A percentile compares a stretch with the other conserved stretches of the same genome.
Evolutionary conservation across 1,139 yeast species (phyloP).

Genomic region (Saccharomyces hybrid): DNA sequence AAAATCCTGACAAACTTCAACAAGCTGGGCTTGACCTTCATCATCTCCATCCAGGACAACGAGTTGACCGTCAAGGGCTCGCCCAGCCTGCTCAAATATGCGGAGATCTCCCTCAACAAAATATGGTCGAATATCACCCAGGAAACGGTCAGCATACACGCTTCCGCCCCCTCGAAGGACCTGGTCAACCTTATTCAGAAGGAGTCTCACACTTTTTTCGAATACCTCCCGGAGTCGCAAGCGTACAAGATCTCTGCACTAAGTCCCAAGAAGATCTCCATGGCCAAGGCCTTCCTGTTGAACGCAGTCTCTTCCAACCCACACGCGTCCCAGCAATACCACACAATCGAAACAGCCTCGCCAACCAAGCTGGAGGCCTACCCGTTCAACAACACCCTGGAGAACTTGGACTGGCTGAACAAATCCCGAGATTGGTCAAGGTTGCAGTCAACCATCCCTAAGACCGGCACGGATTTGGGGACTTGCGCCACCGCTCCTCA

Average conservation of each 20-base stretch:
- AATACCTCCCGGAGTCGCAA: conserved; percentile 5
- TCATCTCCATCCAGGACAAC: conserved; percentile 31
- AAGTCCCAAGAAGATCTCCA: conserved; percentile 22
- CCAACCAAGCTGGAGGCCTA: background rate
- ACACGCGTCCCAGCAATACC: conserved; percentile 5
- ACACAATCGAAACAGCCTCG: background rate
- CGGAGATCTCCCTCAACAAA: conserved; percentile 33
- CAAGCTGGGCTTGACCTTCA: conserved; percentile 24
- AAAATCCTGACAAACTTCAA: conserved; percentile 33
- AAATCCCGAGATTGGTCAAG: conserved; percentile 22
- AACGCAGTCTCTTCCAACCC: conserved; percentile 23
- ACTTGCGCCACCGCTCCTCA: background rate
- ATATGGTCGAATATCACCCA: conserved; percentile 35
- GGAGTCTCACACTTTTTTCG: conserved; percentile 20
- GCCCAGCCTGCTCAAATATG: conserved; percentile 29
- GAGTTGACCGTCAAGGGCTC: conserved; percentile 31
- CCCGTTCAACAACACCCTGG: conserved; percentile 21
- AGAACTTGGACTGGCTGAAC: conserved; percentile 25
- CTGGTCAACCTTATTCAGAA: conserved; percentile 19
- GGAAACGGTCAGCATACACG: conserved; percentile 29
- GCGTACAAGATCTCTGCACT: conserved; percentile 22
- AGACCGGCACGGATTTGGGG: background rate
- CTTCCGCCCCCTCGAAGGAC: conserved; percentile 9
- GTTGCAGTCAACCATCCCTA: conserved; percentile 13
- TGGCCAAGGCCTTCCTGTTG: conserved; percentile 20